Percentiles rank a stretch among this genome's conserved stretches.
Evolutionary conservation across 768 basidiomycete species (phyloP).

Genomic region (Russula ochroleuca): DNA sequence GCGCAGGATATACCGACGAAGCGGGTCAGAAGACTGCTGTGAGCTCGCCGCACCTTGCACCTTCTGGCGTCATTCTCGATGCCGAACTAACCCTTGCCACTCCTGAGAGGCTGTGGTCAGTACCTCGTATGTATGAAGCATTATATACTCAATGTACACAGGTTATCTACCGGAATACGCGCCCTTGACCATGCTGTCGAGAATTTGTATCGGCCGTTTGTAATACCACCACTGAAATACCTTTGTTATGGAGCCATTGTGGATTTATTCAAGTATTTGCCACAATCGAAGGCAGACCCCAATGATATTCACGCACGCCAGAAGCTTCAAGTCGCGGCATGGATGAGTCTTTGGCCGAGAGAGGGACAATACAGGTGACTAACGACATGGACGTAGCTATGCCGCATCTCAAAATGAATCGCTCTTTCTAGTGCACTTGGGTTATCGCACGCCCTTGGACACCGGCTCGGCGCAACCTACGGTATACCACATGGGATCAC

Average conservation of each 20-base stretch:
- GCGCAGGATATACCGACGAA: constrained; percentile 69
- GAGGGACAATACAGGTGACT: constrained; percentile 50
- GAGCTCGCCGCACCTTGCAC: constrained; percentile 52
- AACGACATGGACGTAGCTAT: not conserved
- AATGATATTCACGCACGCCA: constrained; percentile 55
- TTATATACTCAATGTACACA: constrained; percentile 29
- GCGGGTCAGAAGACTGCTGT: constrained; percentile 61
- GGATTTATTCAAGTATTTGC: constrained; percentile 72
- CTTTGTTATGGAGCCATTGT: constrained; percentile 62
- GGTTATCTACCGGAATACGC: constrained; percentile 76
- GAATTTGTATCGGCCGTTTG: constrained; percentile 53
- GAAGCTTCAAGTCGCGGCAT: constrained; percentile 66
- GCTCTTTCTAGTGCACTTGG: constrained; percentile 51
- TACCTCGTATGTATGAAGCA: constrained; percentile 20
- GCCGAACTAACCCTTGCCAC: constrained; percentile 69
- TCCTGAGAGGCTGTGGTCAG: constrained; percentile 69
- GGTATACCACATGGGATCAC: constrained; percentile 79
- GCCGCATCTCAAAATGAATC: not conserved
- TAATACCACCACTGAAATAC: constrained; percentile 56
- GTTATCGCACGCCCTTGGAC: constrained; percentile 70
- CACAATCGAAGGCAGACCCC: constrained; percentile 57
- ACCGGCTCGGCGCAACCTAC: constrained; percentile 68
- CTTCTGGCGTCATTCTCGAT: constrained; percentile 72
- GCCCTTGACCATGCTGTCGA: constrained; percentile 78
- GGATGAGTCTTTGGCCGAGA: constrained; percentile 79